Evolutionary conservation across 805 yeast genomes (phyloP), one percentile per base, ranked within the genome.

Genomic region (Schwanniomyces vanrijiae): DNA sequence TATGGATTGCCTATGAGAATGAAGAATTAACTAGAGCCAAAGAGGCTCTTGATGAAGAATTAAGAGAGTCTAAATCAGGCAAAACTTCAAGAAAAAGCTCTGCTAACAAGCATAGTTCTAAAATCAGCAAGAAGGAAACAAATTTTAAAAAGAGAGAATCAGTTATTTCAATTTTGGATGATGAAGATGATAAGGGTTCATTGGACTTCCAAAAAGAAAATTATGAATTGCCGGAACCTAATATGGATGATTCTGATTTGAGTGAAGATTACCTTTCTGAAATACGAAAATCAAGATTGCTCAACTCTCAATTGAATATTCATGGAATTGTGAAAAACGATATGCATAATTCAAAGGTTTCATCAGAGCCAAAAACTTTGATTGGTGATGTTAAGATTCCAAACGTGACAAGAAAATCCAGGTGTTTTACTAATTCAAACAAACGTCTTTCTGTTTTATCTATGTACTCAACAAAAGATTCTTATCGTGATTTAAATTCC

Each of bases 381-480:
- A 71, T 86, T 38, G 79, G 87, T 16, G 86, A 82, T 51, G 83
- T 86, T 38, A 74, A 75, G 47, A 81, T 86, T 42, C 92, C 92
- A 19, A 81, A 79, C 51, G 88, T 86, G 29, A 80, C 90, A 0
- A 80, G 90, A 63, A 79, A 80, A 55, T 84, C 89, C 2, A 77
- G 80, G 56, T 73, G 80, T 46, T 83, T 83, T 59, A 76, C 85
- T 31, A 75, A 76, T 46, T 78, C 83, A 5, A 81, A 81, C 58
- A 86, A 83, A 64, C 77, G 94, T 59, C 69, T 84, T 45, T 83
- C 89, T 26, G 86, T 86, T n/a, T 63, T 86, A 37, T 84, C 90
- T 0, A 69, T 84, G 64, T 83, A 84, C 55, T 85, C 91, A 0
- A 81, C 90, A 2, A 82, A 78, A 51, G 80, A 77, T 40, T 83